Conservation (phyloP, 345 rosid species). For the Pseudoturritis turrita region DNA sequence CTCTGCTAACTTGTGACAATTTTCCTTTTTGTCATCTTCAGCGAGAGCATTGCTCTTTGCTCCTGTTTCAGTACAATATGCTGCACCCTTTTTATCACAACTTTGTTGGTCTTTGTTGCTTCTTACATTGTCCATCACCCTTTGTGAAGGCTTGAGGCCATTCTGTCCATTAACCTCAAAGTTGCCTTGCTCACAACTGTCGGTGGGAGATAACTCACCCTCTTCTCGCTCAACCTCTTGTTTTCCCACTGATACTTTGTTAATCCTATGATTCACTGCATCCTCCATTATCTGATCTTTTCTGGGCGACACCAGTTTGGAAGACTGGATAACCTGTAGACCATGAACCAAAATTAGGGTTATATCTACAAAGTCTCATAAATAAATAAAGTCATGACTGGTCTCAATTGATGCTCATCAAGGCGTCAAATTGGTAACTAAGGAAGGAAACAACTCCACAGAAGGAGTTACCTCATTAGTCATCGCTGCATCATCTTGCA, state of each 20-base stretch:
- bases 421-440: neutral
- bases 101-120: constrained; percentile 46
- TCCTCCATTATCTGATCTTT: constrained; percentile 48
- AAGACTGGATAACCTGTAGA: constrained; percentile 49
- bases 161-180: constrained; percentile 60
- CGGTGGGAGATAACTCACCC: constrained; percentile 87
- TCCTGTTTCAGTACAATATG: constrained; percentile 43
- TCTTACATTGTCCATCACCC: constrained; percentile 44
- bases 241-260: constrained; percentile 43
- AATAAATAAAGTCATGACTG: neutral
- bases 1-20: constrained; percentile 54
- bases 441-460: no score
- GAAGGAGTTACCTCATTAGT: constrained; percentile 48
- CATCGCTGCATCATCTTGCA: constrained; percentile 39
- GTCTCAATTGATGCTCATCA: neutral
- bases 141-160: constrained; percentile 42
- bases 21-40: constrained; percentile 59
- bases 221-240: constrained; percentile 82
- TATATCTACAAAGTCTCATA: neutral
- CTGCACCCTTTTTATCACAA: constrained; percentile 36
- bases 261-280: constrained; percentile 38
- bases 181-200: constrained; percentile 74
- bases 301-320: constrained; percentile 35
- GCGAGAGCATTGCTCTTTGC: constrained; percentile 55
- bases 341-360: constrained; percentile 8